phyloP scores from a whole-genome alignment of 257 asterid species.

The Hygrophila difformis region DNA sequence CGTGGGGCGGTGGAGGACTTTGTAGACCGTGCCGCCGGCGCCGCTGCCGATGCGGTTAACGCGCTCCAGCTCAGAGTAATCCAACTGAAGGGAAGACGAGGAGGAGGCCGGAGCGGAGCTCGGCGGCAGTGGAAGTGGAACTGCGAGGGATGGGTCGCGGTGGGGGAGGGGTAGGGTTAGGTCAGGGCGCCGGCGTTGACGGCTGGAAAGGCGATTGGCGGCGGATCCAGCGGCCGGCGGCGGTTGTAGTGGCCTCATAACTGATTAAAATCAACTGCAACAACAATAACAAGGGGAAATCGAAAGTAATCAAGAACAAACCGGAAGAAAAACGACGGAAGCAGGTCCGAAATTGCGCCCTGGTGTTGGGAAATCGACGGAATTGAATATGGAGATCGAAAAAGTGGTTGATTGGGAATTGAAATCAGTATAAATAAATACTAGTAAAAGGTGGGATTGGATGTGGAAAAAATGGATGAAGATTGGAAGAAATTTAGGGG shows the following conservation, averaged over 20 bases:
- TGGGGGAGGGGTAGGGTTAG: constrained; percentile 30
- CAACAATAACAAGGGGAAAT: neutral
- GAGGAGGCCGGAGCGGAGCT: constrained; percentile 25
- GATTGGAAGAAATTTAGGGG: constrained; percentile 15
- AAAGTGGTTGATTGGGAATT: too few species aligned
- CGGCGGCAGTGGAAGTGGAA: constrained; percentile 34
- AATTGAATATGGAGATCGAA: too few species aligned
- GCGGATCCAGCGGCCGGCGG: constrained; percentile 26
- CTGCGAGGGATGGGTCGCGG: constrained; percentile 33
- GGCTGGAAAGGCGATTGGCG: constrained; percentile 13
- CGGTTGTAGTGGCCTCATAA: constrained; percentile 24
- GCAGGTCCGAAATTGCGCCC: too few species aligned
- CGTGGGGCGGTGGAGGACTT: constrained; percentile 71
- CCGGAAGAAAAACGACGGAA: neutral
- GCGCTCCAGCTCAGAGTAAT: constrained; percentile 66
- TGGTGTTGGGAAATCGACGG: too few species aligned
- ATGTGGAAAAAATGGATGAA: constrained; percentile 4
- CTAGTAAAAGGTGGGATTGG: neutral
- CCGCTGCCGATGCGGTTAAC: constrained; percentile 80
- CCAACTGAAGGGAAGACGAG: constrained; percentile 6
- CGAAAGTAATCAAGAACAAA: neutral
- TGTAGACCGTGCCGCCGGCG: constrained; percentile 90
- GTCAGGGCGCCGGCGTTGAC: constrained; percentile 26
- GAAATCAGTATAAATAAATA: too few species aligned
- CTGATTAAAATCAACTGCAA: neutral